Percentiles rank a stretch among this genome's conserved stretches.
Conservation (phyloP, 2,329 filamentous ascomycete genomes). For the Aspergillus ochraceoroseus region DNA sequence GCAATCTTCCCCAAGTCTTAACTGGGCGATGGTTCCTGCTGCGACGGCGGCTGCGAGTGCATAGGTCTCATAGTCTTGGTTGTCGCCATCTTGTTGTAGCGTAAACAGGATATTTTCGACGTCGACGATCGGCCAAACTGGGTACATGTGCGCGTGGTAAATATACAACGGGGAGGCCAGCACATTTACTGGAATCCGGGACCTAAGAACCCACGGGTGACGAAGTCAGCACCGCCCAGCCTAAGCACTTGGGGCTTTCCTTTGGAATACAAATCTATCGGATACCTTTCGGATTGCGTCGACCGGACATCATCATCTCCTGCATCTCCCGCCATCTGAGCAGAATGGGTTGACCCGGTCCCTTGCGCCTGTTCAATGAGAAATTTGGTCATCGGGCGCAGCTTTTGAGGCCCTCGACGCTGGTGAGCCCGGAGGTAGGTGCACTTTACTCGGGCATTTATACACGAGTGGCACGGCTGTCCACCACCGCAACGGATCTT, state of each 20-base stretch:
- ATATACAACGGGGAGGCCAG: conserved; percentile 40
- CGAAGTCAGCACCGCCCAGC: no score
- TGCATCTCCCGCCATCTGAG: no score
- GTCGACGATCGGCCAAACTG: conserved; percentile 51
- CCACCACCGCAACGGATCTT: conserved; percentile 51
- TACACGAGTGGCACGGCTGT: conserved; percentile 47
- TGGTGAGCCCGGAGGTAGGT: conserved; percentile 48
- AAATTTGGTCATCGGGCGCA: conserved; percentile 28
- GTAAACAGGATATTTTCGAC: conserved; percentile 42
- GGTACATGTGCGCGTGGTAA: conserved; percentile 50
- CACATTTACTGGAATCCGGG: conserved; percentile 17
- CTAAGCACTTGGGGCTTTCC: no score
- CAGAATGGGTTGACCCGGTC: no score
- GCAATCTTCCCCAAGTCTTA: conserved; percentile 39
- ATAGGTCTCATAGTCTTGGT: conserved; percentile 32
- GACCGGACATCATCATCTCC: no score
- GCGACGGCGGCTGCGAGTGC: conserved; percentile 47
- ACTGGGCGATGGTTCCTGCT: conserved; percentile 48
- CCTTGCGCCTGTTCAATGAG: conserved; percentile 20
- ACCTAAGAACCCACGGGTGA: conserved; percentile 8
- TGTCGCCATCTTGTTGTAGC: conserved; percentile 32
- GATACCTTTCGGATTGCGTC: no score
- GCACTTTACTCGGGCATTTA: conserved; percentile 45
- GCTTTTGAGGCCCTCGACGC: conserved; percentile 45
- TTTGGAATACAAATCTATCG: no score